Evolutionary conservation across 2,329 filamentous ascomycete genomes (phyloP), one percentile per base, ranked within the genome.

Genomic region (Alternaria alternata): DNA sequence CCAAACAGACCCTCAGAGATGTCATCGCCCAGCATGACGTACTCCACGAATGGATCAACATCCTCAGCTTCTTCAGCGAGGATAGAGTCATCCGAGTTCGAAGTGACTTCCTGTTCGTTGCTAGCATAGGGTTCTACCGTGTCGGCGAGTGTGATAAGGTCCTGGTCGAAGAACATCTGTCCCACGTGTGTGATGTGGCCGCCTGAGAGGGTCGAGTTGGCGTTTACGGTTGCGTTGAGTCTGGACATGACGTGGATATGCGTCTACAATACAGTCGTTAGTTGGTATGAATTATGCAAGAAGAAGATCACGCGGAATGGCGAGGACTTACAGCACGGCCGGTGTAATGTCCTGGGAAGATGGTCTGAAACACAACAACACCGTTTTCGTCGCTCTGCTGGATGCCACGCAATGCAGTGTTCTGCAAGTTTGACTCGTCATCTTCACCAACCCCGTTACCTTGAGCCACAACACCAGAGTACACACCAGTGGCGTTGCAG

Each of bases 11-110:
- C 75, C 20, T 73, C 68, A 7, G 71, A 64, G 7, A 77, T 70
- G 34, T 77, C 73, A 43, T 88, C 82, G 5, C 86, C 86, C 0
- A 90, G 80, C 6, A 84, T 76, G 7, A 86, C 81, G 65, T 87
- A 89, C 69, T 88, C 82, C 43, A 87, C 78, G 66, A 89, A 81
- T 0, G 87, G 88, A 59, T 85, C 85, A 18, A 81, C 80, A 11
- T 79, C 80, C 36, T 80, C 80, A 2, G 82, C 81, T 70, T 86
- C 82, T 56, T 79, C 70, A 4, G 81, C 66, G 8, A 86, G 77
- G 51, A 88, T 81, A 24, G 57, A 63, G 71, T 89, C 87, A 0
- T 85, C 78, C 5, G 75, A 75, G 66, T 89, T 88, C 16, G 71
- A 75, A 1, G 83, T 88, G 9, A 86, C 43, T 2, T 64, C 63